Evolutionary conservation across 202 grass and related monocot genomes (phyloP), one percentile per base, ranked within the genome.

Genomic region (Dendrocalamus latiflorus): DNA sequence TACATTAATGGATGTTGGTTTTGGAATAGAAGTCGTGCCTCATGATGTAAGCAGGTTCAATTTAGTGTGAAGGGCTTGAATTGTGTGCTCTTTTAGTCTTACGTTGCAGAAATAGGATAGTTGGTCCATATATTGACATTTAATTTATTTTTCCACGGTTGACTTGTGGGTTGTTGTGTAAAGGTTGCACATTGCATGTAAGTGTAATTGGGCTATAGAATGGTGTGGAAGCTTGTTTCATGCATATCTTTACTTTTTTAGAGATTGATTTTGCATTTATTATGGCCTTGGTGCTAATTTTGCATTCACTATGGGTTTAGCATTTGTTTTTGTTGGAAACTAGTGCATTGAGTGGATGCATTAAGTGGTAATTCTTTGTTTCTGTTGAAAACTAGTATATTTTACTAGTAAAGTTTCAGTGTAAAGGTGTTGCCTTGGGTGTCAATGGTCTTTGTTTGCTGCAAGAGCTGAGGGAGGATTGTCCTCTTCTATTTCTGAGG

Each of bases 371-470:
- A 24, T 51, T 64, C 13, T 48, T 39, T 21, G 10, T 71, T 56
- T 64, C 30, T 81, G 63, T 50, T 81, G 44, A 49, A 21, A 71
- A 9, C 9, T 47, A 70, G 37, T 16, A 30, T 67, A 42, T 77
- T 77, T 66, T 39, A 37, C 9, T 64, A 50, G 53, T 68, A 76
- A 21, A 70, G 22, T 50, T 66, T 71, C 7, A 16, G 38, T 55
- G 21, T 68, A 42, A 49, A 75, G 17, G 65, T 86, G 37, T 76
- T 76, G 16, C 39, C 60, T 84, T 66, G 16, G 45, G 18, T 86
- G 65, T 26, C 21, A 48, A 8, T 71, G 17, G 24, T 55, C 48
- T 77, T 78, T 57, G 8, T 30, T 41, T 60, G 58, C 37, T 59
- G 59, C 58, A 82, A 43, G 6, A 54, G 66, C 59, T 48, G 13